Percentiles rank a stretch among this genome's conserved stretches.
Evolutionary conservation across 148 eudicot genomes (phyloP).

Genomic region (Amaranthus hypochondriacus): DNA sequence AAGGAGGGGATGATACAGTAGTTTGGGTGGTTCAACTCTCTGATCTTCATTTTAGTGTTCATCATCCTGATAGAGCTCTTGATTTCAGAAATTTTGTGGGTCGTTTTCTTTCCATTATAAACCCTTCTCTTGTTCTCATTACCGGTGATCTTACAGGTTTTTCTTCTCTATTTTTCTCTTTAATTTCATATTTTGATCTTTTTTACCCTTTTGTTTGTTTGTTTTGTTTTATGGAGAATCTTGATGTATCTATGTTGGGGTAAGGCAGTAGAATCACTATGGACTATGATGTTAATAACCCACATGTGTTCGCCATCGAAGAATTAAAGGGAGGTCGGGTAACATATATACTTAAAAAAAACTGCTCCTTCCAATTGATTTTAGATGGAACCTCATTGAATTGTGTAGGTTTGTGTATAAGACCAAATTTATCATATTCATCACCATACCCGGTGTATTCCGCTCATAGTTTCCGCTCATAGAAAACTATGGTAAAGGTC

Average conservation of each 20-base stretch:
- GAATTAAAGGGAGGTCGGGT: too few species aligned
- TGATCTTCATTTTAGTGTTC: constrained; percentile 92
- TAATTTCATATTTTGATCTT: neutral
- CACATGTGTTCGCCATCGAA: too few species aligned
- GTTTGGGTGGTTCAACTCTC: constrained; percentile 87
- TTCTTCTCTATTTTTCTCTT: constrained; percentile 1
- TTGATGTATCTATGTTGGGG: neutral
- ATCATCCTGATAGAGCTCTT: constrained; percentile 70
- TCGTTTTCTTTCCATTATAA: constrained; percentile 57
- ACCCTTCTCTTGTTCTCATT: constrained; percentile 83
- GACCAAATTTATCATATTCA: too few species aligned
- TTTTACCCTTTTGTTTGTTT: neutral
- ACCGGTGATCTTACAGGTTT: constrained; percentile 96
- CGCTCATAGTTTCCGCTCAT: too few species aligned
- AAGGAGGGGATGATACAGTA: constrained; percentile 51
- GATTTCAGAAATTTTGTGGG: constrained; percentile 55
- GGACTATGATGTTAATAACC: too few species aligned
- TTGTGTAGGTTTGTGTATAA: too few species aligned
- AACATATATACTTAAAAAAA: too few species aligned
- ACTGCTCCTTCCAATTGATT: too few species aligned
- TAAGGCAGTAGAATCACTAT: neutral
- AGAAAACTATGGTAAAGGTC: too few species aligned
- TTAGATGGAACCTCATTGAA: too few species aligned
- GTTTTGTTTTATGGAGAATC: neutral
- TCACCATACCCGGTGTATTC: too few species aligned